Base-by-base conservation (phyloP, 805 yeast genomes). In the Maudiozyma serrabonitensis region DNA sequence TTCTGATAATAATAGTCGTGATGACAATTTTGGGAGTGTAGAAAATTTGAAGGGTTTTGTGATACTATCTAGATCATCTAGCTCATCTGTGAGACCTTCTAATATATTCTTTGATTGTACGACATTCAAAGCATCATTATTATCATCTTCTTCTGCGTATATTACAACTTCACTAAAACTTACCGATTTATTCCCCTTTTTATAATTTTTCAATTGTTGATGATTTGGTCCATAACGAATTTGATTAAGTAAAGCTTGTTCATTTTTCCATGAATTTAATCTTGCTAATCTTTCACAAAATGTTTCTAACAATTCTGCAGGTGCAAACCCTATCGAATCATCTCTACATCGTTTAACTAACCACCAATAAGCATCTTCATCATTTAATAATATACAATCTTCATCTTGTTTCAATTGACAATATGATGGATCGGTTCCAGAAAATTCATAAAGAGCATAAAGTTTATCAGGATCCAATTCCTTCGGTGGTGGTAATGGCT, bases 331-430 rank as follows among this genome's bases (percentile, higher is more conserved):
- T 47, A 91, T 81, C 56, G 80, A 75, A 3, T 82, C 82, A 62
- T 81, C 84, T 45, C 62, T 65, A 41, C 72, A 71, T 51, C 73
- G 62, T 59, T 76, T 65, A 56, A 93, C 91, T 11, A 90, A 72
- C 98, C 99, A 91, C 99, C 99, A 91, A 69, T 91, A 93, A 53
- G 86, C 78, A 67, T 91, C 96, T 45, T 85, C 81, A 61, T 91
- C 98, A 61, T 88, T 89, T 37, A 93, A 69, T 23, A 91, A 69
- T 45, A 77, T 72, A 53, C 93, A 90, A 1, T 95, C 82, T 58
- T 88, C 96, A 60, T 91, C 89, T 55, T 87, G 80, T 21, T 70
- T 63, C 11, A 91, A 74, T 50, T 83, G 80, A 56, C 95, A 84
- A 68, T 93, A 98, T 44, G 93, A 87, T 5, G 91, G 90, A 61